These are phyloP conservation scores for Exophiala xenobiotica DNA, from an alignment of 2,329 filamentous ascomycete genomes.

Conservation along the genomic window DNA sequence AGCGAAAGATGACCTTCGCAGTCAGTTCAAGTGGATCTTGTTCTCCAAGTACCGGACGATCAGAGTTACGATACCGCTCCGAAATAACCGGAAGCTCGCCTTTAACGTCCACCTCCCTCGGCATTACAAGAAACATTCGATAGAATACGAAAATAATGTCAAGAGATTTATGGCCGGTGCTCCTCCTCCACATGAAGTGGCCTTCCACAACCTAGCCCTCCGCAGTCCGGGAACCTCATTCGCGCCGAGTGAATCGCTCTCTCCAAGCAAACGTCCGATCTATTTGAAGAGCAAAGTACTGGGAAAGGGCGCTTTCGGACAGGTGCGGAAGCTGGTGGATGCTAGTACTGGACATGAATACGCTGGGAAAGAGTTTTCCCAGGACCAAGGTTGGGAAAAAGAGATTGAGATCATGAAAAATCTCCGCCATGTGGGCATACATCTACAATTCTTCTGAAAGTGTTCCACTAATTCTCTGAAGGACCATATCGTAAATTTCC, in stretches of 20 bases:
- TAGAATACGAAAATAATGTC: slow-evolving; percentile 12
- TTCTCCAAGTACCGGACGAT: background rate
- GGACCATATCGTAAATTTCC: slow-evolving; percentile 17
- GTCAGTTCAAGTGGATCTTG: slow-evolving; percentile 21
- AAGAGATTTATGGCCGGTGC: slow-evolving; percentile 1
- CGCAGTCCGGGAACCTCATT: slow-evolving; percentile 12
- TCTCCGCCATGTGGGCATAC: slow-evolving; percentile 12
- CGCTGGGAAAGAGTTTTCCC: slow-evolving; percentile 17
- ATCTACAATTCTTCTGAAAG: background rate
- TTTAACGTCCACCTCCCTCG: slow-evolving; percentile 13
- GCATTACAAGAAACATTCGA: slow-evolving; percentile 5
- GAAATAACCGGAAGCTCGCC: background rate
- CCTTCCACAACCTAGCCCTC: slow-evolving; percentile 12
- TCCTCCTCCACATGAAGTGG: slow-evolving; percentile 4
- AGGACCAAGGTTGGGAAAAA: slow-evolving; percentile 2
- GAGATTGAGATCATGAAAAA: slow-evolving; percentile 20
- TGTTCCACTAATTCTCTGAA: slow-evolving; percentile 7
- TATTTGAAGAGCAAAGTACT: slow-evolving; percentile 11
- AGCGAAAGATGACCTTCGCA: slow-evolving; percentile 9
- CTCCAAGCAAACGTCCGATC: slow-evolving; percentile 9
- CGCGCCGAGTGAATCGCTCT: slow-evolving; percentile 6
- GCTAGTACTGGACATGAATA: slow-evolving; percentile 18
- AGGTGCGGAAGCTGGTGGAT: slow-evolving; percentile 15
- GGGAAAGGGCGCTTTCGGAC: slow-evolving; percentile 15
- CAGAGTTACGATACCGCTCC: slow-evolving; percentile 2